Evolutionary conservation across 345 rosid species (phyloP).

Genomic region (Excoecaria cochinchinensis): DNA sequence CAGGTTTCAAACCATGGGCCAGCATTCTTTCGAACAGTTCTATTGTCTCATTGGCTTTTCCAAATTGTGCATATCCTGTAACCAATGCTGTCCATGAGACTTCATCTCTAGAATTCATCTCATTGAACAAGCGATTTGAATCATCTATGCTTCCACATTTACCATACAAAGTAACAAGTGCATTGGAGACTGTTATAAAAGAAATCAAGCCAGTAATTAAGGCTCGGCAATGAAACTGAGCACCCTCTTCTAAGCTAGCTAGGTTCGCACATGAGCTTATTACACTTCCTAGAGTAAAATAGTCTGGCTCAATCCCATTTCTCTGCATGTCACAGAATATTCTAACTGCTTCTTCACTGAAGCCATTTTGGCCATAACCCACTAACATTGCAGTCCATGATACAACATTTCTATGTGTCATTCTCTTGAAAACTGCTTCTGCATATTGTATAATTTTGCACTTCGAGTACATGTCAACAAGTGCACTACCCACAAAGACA

Average conservation of each 20-base stretch:
- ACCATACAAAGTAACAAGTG: constrained; percentile 79
- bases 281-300: constrained; percentile 78
- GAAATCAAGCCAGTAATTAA: constrained; percentile 59
- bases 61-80: constrained; percentile 82
- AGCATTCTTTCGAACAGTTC: constrained; percentile 74
- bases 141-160: constrained; percentile 82
- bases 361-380: constrained; percentile 85
- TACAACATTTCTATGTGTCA: constrained; percentile 71
- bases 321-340: constrained; percentile 68
- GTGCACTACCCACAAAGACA: constrained; percentile 83
- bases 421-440: constrained; percentile 57
- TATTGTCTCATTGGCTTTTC: constrained; percentile 74
- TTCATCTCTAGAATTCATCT: constrained; percentile 73
- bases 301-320: constrained; percentile 75
- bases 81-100: constrained; percentile 93
- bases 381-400: constrained; percentile 96
- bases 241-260: constrained; percentile 84
- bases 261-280: constrained; percentile 91
- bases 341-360: constrained; percentile 70
- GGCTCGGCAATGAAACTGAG: constrained; percentile 80
- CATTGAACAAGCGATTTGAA: constrained; percentile 57
- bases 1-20: constrained; percentile 66
- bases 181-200: constrained; percentile 71
- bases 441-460: constrained; percentile 59
- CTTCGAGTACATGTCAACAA: constrained; percentile 93